Evolutionary conservation across 2,329 filamentous ascomycete genomes (phyloP).

Genomic region (Fusarium tjaetaba): DNA sequence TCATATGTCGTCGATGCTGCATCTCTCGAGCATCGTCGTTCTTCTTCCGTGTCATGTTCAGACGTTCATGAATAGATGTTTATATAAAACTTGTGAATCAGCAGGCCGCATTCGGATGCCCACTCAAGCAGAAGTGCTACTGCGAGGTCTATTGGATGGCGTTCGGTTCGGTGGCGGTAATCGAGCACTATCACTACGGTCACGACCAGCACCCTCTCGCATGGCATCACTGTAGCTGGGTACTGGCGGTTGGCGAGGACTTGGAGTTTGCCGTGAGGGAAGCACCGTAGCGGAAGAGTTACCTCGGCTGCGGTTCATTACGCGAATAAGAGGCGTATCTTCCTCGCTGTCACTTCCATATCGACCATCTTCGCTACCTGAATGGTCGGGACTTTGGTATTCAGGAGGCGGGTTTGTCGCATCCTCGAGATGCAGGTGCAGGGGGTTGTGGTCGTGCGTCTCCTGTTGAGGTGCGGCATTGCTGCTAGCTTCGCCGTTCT

Average conservation of each 20-base stretch:
- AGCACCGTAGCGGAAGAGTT: slow-evolving; percentile 57
- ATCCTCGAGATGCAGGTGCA: slow-evolving; percentile 60
- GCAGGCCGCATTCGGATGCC: neutral
- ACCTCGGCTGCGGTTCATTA: slow-evolving; percentile 61
- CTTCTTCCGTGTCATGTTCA: slow-evolving; percentile 9
- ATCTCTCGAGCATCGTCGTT: slow-evolving; percentile 20
- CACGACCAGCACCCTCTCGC: slow-evolving; percentile 55
- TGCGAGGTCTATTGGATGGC: slow-evolving; percentile 29
- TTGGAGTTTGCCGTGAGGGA: slow-evolving; percentile 37
- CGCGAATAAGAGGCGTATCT: slow-evolving; percentile 61
- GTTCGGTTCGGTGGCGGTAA: slow-evolving; percentile 30
- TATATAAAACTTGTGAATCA: neutral
- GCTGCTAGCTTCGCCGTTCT: slow-evolving; percentile 69
- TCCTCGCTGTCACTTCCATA: slow-evolving; percentile 70
- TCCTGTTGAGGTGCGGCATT: slow-evolving; percentile 39
- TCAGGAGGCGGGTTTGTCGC: slow-evolving; percentile 74
- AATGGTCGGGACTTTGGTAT: slow-evolving; percentile 73
- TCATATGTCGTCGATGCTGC: slow-evolving; percentile 31
- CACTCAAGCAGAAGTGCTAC: slow-evolving; percentile 31
- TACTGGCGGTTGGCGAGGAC: slow-evolving; percentile 68
- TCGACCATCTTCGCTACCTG: slow-evolving; percentile 67
- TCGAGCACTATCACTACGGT: slow-evolving; percentile 40
- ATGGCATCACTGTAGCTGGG: slow-evolving; percentile 85
- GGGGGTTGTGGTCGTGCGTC: slow-evolving; percentile 50
- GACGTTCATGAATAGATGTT: neutral